Evolutionary conservation across 1,284 basidiomycete genomes (phyloP).

Genomic region (Leccinum fuscescens): DNA sequence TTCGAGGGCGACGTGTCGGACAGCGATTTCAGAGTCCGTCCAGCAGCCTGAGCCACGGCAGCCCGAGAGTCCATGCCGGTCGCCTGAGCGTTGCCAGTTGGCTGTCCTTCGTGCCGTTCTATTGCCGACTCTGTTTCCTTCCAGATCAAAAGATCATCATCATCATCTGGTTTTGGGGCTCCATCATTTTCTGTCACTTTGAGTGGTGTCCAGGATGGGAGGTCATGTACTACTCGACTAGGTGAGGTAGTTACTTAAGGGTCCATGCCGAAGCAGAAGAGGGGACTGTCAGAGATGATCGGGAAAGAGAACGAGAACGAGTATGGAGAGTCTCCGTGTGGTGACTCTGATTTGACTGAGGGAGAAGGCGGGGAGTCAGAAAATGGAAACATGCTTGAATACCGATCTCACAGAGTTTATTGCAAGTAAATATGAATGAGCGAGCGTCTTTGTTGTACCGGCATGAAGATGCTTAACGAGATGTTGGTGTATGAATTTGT

Average conservation of each 20-base stretch:
- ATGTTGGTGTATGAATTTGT: conserved; percentile 46
- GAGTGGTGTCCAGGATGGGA: conserved; percentile 31
- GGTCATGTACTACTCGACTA: conserved; percentile 12
- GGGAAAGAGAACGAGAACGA: conserved; percentile 26
- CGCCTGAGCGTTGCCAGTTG: background rate
- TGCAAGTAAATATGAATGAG: no score
- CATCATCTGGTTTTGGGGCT: conserved; percentile 9
- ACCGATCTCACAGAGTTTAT: no score
- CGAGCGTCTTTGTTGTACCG: background rate
- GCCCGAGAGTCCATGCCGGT: background rate
- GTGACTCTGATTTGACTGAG: conserved; percentile 32
- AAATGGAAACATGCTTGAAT: background rate
- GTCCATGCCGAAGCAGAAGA: conserved; percentile 33
- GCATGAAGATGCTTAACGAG: conserved; percentile 66
- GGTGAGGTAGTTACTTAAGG: background rate
- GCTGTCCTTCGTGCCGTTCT: background rate
- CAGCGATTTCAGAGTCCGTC: background rate
- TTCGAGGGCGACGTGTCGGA: background rate
- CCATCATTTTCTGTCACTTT: conserved; percentile 1
- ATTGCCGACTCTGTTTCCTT: background rate
- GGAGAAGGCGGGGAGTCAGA: conserved; percentile 5
- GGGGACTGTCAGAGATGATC: background rate
- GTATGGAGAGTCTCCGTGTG: conserved; percentile 24
- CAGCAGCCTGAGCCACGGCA: background rate
- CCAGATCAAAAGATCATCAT: conserved; percentile 6